These are phyloP conservation scores for Syncephalis fuscata DNA, from an alignment of 371 early-diverging fungal genomes.

Conservation along the genomic window DNA sequence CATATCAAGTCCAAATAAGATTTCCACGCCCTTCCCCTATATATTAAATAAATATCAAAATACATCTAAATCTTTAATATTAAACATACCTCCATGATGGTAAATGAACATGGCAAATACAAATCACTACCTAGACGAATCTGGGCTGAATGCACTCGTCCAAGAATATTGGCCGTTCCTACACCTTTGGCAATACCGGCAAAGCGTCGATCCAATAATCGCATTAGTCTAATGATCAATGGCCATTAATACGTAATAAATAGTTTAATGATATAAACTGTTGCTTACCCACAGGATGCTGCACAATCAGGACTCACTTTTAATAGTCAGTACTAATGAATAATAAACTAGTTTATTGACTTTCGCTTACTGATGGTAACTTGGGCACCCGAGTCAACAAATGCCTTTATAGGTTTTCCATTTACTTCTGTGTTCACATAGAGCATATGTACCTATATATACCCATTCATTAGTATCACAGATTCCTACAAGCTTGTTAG, in stretches of 20 bases:
- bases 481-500: not conserved
- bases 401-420: slow-evolving; percentile 70
- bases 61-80: not conserved
- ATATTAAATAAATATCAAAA: not conserved
- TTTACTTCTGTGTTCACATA: slow-evolving; percentile 85
- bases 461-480: no score
- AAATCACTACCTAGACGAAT: slow-evolving; percentile 56
- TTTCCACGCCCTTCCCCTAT: slow-evolving; percentile 71
- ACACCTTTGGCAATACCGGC: slow-evolving; percentile 88
- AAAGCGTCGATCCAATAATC: slow-evolving; percentile 78
- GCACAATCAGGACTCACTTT: slow-evolving; percentile 71
- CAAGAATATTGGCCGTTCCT: slow-evolving; percentile 87
- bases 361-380: slow-evolving; percentile 73
- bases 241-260: not conserved
- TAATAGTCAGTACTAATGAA: not conserved
- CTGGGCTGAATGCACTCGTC: slow-evolving; percentile 80
- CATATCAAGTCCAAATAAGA: slow-evolving; percentile 94
- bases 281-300: slow-evolving; percentile 44
- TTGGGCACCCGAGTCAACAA: slow-evolving; percentile 96
- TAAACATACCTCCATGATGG: slow-evolving; percentile 58
- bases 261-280: not conserved
- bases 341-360: not conserved
- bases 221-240: slow-evolving; percentile 32
- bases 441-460: slow-evolving; percentile 72
- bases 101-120: slow-evolving; percentile 73